Conservation (phyloP, 2,329 filamentous ascomycete genomes). For the Nakataea oryzae region DNA sequence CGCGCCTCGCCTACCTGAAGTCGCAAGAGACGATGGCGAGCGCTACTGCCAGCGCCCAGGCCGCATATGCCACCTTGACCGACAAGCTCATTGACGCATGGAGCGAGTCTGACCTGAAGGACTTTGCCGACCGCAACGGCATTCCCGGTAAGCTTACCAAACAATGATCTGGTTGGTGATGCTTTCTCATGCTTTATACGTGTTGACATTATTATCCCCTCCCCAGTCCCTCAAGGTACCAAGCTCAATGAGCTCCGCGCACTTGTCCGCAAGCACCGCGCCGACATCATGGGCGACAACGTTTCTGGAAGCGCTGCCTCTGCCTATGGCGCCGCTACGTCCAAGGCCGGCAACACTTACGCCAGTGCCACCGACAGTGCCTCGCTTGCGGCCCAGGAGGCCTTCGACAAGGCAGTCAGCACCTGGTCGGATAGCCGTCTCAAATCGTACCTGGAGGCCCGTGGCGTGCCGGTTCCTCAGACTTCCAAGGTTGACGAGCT, state of each 20-base stretch:
- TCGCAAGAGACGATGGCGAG: slow-evolving; percentile 49
- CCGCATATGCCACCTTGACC: slow-evolving; percentile 63
- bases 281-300: slow-evolving; percentile 58
- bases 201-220: slow-evolving; percentile 7
- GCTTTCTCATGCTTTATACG: not conserved
- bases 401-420: slow-evolving; percentile 51
- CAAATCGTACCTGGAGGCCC: slow-evolving; percentile 69
- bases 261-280: slow-evolving; percentile 78
- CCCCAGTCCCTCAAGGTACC: slow-evolving; percentile 82
- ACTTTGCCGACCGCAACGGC: slow-evolving; percentile 83
- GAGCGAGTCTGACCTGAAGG: slow-evolving; percentile 82
- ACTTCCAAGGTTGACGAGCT: slow-evolving; percentile 62
- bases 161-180: not conserved
- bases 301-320: slow-evolving; percentile 45
- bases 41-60: slow-evolving; percentile 53
- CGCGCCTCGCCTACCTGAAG: slow-evolving; percentile 65
- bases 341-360: slow-evolving; percentile 65
- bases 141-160: slow-evolving; percentile 37
- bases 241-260: slow-evolving; percentile 83
- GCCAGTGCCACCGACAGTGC: slow-evolving; percentile 65
- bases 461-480: slow-evolving; percentile 66
- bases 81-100: slow-evolving; percentile 83
- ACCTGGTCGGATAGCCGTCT: slow-evolving; percentile 68
- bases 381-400: slow-evolving; percentile 49
- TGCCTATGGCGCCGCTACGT: slow-evolving; percentile 61